Percentiles rank a stretch among this genome's conserved stretches.
phyloP scores from a whole-genome alignment of 441 rosid species.

The Adansonia rubrostipa region DNA sequence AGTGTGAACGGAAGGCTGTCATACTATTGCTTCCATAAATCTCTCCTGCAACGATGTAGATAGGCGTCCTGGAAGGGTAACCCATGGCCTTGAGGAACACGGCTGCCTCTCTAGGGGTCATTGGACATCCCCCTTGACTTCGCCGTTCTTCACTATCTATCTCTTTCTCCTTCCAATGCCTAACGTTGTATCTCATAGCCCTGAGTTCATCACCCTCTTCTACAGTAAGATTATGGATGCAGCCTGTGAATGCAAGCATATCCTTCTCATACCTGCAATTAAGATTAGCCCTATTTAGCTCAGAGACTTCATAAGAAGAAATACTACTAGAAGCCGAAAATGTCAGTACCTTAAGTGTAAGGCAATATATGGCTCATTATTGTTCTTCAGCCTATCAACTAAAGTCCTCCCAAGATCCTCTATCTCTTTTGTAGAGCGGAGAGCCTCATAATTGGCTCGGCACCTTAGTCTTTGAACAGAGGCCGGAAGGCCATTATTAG shows the following conservation, averaged over 20 bases:
- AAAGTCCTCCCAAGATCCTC: conserved; percentile 72
- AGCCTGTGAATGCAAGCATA: conserved; percentile 95
- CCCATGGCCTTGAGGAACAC: conserved; percentile 88
- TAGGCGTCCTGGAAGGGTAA: conserved; percentile 76
- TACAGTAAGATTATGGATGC: conserved; percentile 78
- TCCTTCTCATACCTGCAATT: conserved; percentile 85
- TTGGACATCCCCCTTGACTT: conserved; percentile 84
- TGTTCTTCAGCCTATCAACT: conserved; percentile 70
- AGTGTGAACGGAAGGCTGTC: conserved; percentile 71
- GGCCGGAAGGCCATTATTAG: conserved; percentile 76
- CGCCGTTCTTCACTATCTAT: conserved; percentile 68
- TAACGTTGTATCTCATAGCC: conserved; percentile 70
- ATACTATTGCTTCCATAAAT: conserved; percentile 82
- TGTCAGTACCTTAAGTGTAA: conserved; percentile 74
- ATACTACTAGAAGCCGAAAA: neutral
- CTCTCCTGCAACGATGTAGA: conserved; percentile 89
- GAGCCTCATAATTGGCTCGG: conserved; percentile 91
- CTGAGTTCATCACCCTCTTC: conserved; percentile 72
- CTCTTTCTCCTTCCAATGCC: conserved; percentile 97
- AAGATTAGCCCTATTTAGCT: conserved; percentile 15
- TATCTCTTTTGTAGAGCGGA: conserved; percentile 62
- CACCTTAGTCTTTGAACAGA: conserved; percentile 83
- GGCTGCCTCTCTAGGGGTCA: conserved; percentile 95
- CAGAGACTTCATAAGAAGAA: conserved; percentile 8
- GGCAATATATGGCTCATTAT: conserved; percentile 75